phyloP scores from a whole-genome alignment of 305 asterid species.

The Solanum aculeatissimum region DNA sequence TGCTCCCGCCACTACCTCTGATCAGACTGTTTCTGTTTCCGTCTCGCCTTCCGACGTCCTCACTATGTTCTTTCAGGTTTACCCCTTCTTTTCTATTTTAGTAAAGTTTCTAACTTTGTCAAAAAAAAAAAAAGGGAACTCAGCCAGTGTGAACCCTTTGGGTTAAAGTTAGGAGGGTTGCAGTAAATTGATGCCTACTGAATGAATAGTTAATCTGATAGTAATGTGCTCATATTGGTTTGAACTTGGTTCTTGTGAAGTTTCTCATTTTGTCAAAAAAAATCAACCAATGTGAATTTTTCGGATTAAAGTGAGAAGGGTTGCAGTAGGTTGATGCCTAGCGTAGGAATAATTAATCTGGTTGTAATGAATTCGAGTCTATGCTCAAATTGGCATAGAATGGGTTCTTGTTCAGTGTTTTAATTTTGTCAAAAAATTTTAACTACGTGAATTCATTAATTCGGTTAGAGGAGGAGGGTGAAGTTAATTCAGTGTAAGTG shows the following conservation, averaged over 20 bases:
- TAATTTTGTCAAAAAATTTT: neutral
- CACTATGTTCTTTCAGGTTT: slow-evolving; percentile 76
- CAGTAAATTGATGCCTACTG: neutral
- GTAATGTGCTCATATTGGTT: neutral
- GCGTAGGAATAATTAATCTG: neutral
- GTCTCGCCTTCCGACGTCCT: slow-evolving; percentile 79
- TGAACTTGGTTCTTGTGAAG: neutral
- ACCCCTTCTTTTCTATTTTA: neutral
- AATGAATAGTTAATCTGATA: neutral
- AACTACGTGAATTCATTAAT: neutral
- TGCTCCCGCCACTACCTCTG: slow-evolving; percentile 10
- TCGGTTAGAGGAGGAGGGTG: neutral
- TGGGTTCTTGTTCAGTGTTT: neutral
- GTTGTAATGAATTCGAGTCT: neutral
- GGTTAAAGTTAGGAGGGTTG: neutral
- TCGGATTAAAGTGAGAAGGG: neutral
- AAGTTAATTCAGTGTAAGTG: neutral
- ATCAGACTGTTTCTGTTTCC: slow-evolving; percentile 63
- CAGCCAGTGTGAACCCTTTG: neutral
- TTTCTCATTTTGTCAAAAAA: neutral
- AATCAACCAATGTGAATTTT: neutral
- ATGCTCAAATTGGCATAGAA: neutral
- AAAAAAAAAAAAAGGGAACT: neutral
- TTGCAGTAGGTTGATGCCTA: neutral
- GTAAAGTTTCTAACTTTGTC: neutral